Percentiles rank a stretch among this genome's conserved stretches.
phyloP scores from a whole-genome alignment of 2,329 filamentous ascomycete species.

The Drechmeria coniospora region DNA sequence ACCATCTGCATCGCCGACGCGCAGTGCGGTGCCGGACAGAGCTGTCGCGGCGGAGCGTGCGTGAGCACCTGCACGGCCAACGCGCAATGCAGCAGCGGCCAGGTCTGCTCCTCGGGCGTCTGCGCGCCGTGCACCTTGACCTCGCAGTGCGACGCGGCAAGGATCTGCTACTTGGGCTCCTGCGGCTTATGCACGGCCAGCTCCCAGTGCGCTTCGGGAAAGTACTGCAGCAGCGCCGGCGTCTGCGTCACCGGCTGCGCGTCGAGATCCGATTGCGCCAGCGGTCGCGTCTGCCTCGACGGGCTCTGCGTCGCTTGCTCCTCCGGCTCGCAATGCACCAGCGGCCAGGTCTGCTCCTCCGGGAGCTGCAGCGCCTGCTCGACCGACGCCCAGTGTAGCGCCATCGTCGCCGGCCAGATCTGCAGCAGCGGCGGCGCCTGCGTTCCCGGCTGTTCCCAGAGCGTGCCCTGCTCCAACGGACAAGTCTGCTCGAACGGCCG shows the following conservation, averaged over 20 bases:
- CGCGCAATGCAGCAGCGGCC: constrained; percentile 2
- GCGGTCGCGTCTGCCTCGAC: constrained; percentile 3
- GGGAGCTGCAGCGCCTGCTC: constrained; percentile 3
- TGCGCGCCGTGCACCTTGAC: constrained; percentile 2
- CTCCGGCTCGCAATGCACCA: constrained; percentile 2
- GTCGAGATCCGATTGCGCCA: constrained; percentile 3
- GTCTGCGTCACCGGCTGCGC: neutral
- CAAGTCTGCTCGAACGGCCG: neutral
- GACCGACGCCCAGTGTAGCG: constrained; percentile 1
- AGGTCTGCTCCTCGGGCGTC: constrained; percentile 3
- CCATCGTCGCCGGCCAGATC: neutral
- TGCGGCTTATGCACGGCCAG: neutral
- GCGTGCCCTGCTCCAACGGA: neutral
- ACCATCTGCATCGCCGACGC: too few relatives aligned
- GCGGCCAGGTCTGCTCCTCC: constrained; percentile 3
- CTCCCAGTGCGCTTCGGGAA: neutral
- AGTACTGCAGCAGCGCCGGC: neutral
- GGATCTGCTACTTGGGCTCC: neutral
- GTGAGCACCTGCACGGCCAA: constrained; percentile 2
- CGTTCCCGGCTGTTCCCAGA: neutral
- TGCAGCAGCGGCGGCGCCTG: neutral
- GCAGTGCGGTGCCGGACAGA: too few relatives aligned
- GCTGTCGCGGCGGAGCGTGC: too few relatives aligned
- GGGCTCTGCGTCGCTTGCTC: constrained; percentile 3
- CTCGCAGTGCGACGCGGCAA: constrained; percentile 3